Evolutionary conservation across 164 flowering plant species (phyloP).

Genomic region (Chimonanthus praecox): DNA sequence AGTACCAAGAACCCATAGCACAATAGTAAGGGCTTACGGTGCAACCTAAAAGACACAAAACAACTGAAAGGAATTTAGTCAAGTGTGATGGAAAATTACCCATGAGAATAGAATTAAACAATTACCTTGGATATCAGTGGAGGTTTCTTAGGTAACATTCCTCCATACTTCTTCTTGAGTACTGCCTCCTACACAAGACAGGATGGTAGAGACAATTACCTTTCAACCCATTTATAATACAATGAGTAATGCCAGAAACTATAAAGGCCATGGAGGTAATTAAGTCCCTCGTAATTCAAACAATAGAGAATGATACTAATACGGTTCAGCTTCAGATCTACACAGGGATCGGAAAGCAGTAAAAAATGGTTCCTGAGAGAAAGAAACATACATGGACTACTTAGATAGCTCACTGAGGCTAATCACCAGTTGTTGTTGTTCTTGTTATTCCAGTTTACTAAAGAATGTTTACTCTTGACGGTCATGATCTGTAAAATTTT

Average conservation of each 20-base stretch:
- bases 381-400: not conserved
- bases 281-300: too few relatives aligned
- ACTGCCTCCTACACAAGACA: slow-evolving; percentile 53
- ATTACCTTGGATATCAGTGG: slow-evolving; percentile 85
- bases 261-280: too few relatives aligned
- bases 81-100: not conserved
- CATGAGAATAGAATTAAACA: not conserved
- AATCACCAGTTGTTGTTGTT: not conserved
- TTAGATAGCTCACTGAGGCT: not conserved
- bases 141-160: slow-evolving; percentile 66
- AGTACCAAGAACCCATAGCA: too few relatives aligned
- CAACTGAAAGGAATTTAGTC: not conserved
- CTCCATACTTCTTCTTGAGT: slow-evolving; percentile 86
- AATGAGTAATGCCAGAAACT: not conserved
- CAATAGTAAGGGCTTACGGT: too few relatives aligned
- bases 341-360: too few relatives aligned
- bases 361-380: too few relatives aligned
- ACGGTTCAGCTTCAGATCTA: too few relatives aligned
- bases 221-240: not conserved
- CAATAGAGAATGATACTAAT: too few relatives aligned
- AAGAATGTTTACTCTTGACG: too few relatives aligned
- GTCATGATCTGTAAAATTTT: not conserved
- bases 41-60: too few relatives aligned
- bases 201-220: not conserved
- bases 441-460: not conserved